A percentile compares a stretch with the other conserved stretches of the same genome.
Evolutionary conservation across 2,329 filamentous ascomycete genomes (phyloP).

Genomic region (Nothomitra cinnamomea): DNA sequence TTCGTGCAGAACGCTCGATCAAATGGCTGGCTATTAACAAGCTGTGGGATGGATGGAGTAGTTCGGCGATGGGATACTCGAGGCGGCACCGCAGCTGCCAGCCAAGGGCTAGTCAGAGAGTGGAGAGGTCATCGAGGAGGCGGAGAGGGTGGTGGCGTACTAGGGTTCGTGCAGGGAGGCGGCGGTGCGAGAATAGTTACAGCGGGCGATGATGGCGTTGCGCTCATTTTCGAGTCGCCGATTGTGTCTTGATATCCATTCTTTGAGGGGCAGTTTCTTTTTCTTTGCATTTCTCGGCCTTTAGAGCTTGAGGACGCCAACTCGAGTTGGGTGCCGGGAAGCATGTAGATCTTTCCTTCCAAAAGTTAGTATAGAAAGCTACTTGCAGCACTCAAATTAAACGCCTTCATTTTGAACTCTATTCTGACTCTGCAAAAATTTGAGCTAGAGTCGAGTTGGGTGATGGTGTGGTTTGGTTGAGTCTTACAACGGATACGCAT

Average conservation of each 20-base stretch:
- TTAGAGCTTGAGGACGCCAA: no score
- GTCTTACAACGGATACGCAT: no score
- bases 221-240: background rate
- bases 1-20: conserved; percentile 42
- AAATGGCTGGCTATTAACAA: conserved; percentile 58
- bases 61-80: conserved; percentile 74
- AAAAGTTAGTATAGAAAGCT: no score
- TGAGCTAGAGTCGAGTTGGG: no score
- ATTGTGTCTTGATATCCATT: background rate
- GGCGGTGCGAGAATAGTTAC: conserved; percentile 65
- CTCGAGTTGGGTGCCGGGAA: no score
- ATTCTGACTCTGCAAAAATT: no score
- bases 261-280: no score
- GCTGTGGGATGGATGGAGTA: conserved; percentile 81
- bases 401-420: no score
- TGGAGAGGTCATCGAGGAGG: conserved; percentile 81
- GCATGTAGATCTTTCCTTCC: no score
- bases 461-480: no score
- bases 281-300: no score
- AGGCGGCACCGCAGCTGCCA: conserved; percentile 47
- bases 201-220: conserved; percentile 58
- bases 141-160: conserved; percentile 71
- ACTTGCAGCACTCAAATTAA: no score
- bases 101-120: conserved; percentile 59
- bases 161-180: conserved; percentile 74